Base-by-base conservation (phyloP, 2,329 filamentous ascomycete species). In the Beauveria varroae region DNA sequence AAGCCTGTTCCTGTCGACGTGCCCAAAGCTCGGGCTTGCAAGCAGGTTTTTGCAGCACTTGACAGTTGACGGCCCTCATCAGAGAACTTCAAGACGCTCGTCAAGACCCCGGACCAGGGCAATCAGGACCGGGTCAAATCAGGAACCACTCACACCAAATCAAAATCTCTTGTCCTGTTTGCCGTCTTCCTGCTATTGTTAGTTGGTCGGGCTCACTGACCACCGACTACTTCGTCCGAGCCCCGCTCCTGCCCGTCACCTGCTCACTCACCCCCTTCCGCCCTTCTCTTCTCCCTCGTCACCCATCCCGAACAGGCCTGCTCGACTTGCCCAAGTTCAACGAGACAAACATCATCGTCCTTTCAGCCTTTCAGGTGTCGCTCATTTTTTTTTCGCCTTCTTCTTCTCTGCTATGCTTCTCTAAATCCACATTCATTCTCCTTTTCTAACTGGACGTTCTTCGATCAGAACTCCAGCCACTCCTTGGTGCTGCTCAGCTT, bases 401-500 rank as follows among this genome's bases (percentile, higher is more conserved):
- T 65, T 61, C 63, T 63, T 62, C 63, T 47, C 62, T 57, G 60
- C 62, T 58, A 65, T 64, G 66, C 65, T 65, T 67, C 65, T 62
- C 57, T 60, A 60, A 58, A 43, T 12, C 10, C 34, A 47, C 54
- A 57, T 57, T 57, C 54, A 57, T 57, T 63, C 66, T 64, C 58
- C 66, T 28, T 67, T 66, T 57, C 47, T 49, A 20, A 7, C 51
- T 52, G 57, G 57, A 53, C 49, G 57, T 60, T 60, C 57, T 41
- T 60, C 54, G 57, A 60, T 53, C 57, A 53, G 57, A 60, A 60
- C 57, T 47, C 41, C 57, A 53, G 53, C 49, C 57, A 53, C 57
- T 69, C 66, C 22, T 64, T 66, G 68, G 72, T 52, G 67, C 69
- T 67, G 63, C 63, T 54, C 68, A 68, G 68, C 67, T 69, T 66